phyloP scores from a whole-genome alignment of 257 asterid species.

The Cordia subcordata region DNA sequence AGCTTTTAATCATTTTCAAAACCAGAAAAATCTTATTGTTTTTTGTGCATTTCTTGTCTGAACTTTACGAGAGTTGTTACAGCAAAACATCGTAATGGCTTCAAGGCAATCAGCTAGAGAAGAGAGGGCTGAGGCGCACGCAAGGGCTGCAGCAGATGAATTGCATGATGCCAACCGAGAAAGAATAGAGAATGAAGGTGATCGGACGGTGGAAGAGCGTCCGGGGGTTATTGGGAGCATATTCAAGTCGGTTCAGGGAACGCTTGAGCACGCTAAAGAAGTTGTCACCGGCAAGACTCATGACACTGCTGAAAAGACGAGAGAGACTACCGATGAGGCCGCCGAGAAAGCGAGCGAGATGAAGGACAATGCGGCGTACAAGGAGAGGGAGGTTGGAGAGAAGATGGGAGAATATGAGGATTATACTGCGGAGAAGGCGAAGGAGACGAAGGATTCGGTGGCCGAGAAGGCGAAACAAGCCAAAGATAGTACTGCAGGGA shows the following conservation, averaged over 20 bases:
- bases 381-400: not conserved
- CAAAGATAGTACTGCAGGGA: not conserved
- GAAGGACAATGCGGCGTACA: not conserved
- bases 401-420: not conserved
- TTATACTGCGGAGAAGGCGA: not conserved
- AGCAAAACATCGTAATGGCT: slow-evolving; percentile 31
- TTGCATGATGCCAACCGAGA: slow-evolving; percentile 34
- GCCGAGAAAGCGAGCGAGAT: not conserved
- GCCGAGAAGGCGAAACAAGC: slow-evolving; percentile 4
- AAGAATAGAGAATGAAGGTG: not conserved
- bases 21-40: too few relatives aligned
- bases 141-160: slow-evolving; percentile 52
- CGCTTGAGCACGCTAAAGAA: slow-evolving; percentile 21
- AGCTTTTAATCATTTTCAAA: not conserved
- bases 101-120: slow-evolving; percentile 36
- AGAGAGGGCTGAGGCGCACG: slow-evolving; percentile 54
- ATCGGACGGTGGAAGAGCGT: not conserved
- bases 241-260: slow-evolving; percentile 21
- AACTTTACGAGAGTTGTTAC: not conserved
- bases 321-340: not conserved
- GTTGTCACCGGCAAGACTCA: slow-evolving; percentile 21
- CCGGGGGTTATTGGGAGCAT: slow-evolving; percentile 21
- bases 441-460: not conserved
- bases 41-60: not conserved
- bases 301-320: slow-evolving; percentile 19